phyloP scores from a whole-genome alignment of 108 stramenopile species.

The Stephanodiscus triporus region DNA sequence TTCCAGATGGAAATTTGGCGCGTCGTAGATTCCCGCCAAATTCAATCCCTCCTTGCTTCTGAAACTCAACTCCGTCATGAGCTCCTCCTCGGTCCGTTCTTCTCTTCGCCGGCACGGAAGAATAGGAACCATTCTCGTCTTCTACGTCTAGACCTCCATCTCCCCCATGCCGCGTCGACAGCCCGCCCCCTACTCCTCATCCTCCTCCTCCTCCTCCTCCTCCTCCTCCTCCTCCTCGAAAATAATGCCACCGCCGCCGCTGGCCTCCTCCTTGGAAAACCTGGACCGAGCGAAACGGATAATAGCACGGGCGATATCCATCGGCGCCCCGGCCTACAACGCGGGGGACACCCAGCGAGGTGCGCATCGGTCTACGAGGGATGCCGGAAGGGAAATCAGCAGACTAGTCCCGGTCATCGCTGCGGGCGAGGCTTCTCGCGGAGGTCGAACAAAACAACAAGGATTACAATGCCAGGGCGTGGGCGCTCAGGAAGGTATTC shows the following conservation, averaged over 20 bases:
- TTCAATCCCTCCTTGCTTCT: too few relatives aligned
- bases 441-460: conserved; percentile 3
- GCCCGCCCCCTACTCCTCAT: too few relatives aligned
- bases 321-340: conserved; percentile 62
- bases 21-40: too few relatives aligned
- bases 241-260: not conserved
- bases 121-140: not conserved
- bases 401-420: conserved; percentile 28
- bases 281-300: conserved; percentile 21
- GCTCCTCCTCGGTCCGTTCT: not conserved
- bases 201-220: not conserved
- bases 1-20: too few relatives aligned
- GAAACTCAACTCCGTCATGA: too few relatives aligned
- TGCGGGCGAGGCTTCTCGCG: conserved; percentile 24
- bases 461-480: conserved; percentile 47
- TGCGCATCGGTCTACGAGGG: conserved; percentile 50
- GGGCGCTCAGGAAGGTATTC: conserved; percentile 53
- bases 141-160: not conserved
- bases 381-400: conserved; percentile 42
- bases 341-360: conserved; percentile 46
- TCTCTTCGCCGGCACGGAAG: not conserved
- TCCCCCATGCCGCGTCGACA: too few relatives aligned
- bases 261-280: not conserved
- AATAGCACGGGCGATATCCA: conserved; percentile 49
- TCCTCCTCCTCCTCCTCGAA: not conserved